Evolutionary conservation across 345 rosid genomes (phyloP).

Genomic region (Lepidium africanum): DNA sequence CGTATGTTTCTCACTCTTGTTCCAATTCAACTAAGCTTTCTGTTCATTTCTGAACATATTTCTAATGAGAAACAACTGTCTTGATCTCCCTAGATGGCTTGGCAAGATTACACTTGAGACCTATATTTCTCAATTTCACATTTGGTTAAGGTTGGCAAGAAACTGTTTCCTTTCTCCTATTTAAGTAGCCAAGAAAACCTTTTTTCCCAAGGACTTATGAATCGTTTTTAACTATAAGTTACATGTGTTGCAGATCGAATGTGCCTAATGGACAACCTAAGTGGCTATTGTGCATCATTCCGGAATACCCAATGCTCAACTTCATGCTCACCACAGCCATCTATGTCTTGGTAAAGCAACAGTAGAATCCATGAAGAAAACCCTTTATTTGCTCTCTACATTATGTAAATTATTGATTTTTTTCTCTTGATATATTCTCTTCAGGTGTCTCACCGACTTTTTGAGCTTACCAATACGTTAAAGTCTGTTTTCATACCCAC

Average conservation of each 20-base stretch:
- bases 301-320: constrained; percentile 88
- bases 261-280: constrained; percentile 87
- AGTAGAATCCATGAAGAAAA: not conserved
- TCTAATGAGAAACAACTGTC: constrained; percentile 8
- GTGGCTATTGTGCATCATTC: constrained; percentile 86
- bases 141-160: constrained; percentile 82
- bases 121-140: constrained; percentile 91
- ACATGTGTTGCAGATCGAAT: constrained; percentile 50
- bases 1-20: constrained; percentile 44
- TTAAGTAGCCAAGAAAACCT: not conserved
- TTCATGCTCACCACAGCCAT: constrained; percentile 94
- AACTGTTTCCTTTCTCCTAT: not conserved
- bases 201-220: not conserved
- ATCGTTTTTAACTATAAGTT: not conserved
- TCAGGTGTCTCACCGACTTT: constrained; percentile 75
- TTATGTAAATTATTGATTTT: not conserved
- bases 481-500: constrained; percentile 69
- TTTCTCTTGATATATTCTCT: constrained; percentile 10
- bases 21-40: not conserved
- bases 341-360: constrained; percentile 60
- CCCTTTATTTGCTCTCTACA: not conserved
- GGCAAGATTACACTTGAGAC: constrained; percentile 96
- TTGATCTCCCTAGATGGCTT: constrained; percentile 63
- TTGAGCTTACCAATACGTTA: constrained; percentile 65
- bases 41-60: not conserved